Evolutionary conservation across 345 rosid species (phyloP), one percentile per base, ranked within the genome.

Genomic region (Psidium friedrichsthalianum): DNA sequence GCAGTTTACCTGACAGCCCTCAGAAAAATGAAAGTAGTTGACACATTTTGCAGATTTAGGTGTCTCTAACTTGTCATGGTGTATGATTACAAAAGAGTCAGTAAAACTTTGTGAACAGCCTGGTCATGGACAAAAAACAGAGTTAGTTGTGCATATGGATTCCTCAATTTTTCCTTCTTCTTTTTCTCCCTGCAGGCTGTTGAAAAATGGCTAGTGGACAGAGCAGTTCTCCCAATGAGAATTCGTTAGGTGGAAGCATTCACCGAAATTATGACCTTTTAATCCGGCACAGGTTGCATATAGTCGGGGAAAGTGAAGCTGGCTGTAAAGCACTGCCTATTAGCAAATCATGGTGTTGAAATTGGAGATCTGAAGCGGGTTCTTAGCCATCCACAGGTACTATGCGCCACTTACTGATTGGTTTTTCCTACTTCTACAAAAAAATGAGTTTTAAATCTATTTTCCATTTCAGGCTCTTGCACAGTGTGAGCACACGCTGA

Each of bases 191-290:
- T 29, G 20, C 88, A 96, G 98, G 94, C 99, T 64, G 98, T 94
- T 82, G 98, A 94, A 86, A 84, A 93, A 86, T 97, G 98, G 99
- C 91, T 96, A 86, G 99, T 96, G 82, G 99, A 96, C 85, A 87
- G 99, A 90, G 99, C 99, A 51, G 96, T 97, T 88, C 92, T 96
- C 84, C 99, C 99, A 0, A 95, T 97, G 99, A 97, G 92, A 97
- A 97, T 91, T 96, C 99, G 78, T 88, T 97, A 86, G 99, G 99
- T 83, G 99, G 99, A 86, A 97, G 99, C 91, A 97, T 97, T 87
- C 99, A 97, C 87, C 90, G 99, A 91, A 96, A 96, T 89, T 96
- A 95, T 84, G 99, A 97, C 87, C 98, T 97, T 57, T 90, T 97
- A 87, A 95, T 97, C 59, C 93, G 98, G 52, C 99, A 97, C 88